These are phyloP conservation scores for Camptophora hylomeconis DNA, from an alignment of 2,329 filamentous ascomycete genomes.

Conservation along the genomic window DNA sequence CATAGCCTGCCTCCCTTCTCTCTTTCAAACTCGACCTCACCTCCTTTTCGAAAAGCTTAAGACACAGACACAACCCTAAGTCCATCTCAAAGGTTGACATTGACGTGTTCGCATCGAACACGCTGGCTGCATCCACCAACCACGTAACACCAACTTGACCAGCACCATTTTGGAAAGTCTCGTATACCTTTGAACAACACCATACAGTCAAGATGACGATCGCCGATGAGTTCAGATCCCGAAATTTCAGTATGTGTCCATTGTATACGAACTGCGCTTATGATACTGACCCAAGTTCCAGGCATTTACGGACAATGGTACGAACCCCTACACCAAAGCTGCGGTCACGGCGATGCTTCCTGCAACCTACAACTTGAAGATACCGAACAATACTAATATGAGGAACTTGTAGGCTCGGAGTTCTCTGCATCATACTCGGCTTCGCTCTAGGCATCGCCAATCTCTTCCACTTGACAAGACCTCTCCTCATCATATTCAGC, in stretches of 20 bases:
- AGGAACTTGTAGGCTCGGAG: no score
- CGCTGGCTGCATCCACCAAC: no score
- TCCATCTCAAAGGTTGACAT: no score
- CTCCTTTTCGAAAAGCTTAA: no score
- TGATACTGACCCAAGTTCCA: conserved; percentile 20
- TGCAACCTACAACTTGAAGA: no score
- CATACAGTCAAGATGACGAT: conserved; percentile 41
- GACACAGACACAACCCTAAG: no score
- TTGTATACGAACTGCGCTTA: conserved; percentile 6
- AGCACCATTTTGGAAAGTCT: no score
- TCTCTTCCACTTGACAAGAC: conserved; percentile 50
- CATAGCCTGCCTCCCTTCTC: no score
- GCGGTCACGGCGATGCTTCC: conserved; percentile 2
- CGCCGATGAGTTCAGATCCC: conserved; percentile 48
- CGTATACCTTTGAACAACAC: background rate
- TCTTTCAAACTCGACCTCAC: no score
- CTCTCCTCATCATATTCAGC: conserved; percentile 49
- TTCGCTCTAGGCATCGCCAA: conserved; percentile 57
- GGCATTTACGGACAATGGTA: conserved; percentile 60
- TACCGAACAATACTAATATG: conserved; percentile 10
- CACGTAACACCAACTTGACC: no score
- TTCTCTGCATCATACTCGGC: conserved; percentile 51
- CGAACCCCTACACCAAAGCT: conserved; percentile 19
- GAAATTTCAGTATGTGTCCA: conserved; percentile 49
- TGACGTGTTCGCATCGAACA: no score